A percentile compares a stretch with the other conserved stretches of the same genome.
phyloP scores from a whole-genome alignment of 139 green algal genomes.

The Asterochloris erici region DNA sequence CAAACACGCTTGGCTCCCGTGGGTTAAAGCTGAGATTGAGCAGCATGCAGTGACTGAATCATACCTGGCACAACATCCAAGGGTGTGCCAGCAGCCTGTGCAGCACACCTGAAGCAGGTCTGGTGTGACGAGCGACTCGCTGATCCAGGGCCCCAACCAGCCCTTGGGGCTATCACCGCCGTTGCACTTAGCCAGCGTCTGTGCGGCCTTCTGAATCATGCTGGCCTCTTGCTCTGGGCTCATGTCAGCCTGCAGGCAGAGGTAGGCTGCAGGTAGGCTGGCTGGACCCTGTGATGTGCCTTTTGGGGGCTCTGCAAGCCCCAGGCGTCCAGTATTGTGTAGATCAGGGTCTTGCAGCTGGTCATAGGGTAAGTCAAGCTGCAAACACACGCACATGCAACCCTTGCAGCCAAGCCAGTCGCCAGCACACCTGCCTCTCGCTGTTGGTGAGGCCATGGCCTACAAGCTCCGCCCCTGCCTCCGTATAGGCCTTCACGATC shows the following conservation, averaged over 20 bases:
- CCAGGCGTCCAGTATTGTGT: neutral
- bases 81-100: neutral
- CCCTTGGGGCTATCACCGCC: neutral
- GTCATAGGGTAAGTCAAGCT: neutral
- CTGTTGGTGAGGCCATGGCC: slow-evolving; percentile 12
- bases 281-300: neutral
- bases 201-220: neutral
- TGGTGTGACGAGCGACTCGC: slow-evolving; percentile 5
- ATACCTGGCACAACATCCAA: neutral
- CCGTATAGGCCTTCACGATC: neutral
- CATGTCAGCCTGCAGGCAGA: slow-evolving; percentile 6
- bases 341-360: neutral
- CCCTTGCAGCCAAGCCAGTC: neutral
- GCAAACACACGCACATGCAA: neutral
- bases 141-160: slow-evolving; percentile 5
- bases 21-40: neutral
- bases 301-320: neutral
- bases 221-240: neutral
- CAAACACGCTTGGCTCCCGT: neutral
- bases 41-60: neutral
- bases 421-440: neutral
- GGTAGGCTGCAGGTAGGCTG: no score
- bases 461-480: neutral
- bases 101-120: slow-evolving; percentile 3
- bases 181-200: neutral